phyloP scores from a whole-genome alignment of 352 stramenopile genomes.

The Phytophthora sojae region DNA sequence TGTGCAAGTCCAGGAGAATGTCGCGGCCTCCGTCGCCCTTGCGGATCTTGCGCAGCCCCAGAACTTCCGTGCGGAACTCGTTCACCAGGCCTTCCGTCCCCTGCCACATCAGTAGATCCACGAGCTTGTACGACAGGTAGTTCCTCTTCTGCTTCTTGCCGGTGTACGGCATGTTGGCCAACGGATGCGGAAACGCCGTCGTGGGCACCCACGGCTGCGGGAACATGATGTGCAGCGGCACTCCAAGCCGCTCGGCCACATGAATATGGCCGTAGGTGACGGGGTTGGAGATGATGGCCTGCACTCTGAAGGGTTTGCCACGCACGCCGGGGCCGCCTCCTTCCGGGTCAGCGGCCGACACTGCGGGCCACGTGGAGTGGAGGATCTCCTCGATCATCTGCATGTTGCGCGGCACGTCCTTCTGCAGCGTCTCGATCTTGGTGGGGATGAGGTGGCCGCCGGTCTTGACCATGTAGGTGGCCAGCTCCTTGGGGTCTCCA shows the following conservation, averaged over 20 bases:
- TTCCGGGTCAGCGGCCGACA: slow-evolving; percentile 75
- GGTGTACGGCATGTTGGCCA: slow-evolving; percentile 82
- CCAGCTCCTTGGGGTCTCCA: slow-evolving; percentile 72
- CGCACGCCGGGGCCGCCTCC: slow-evolving; percentile 43
- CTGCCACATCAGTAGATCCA: slow-evolving; percentile 64
- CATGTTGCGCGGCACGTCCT: slow-evolving; percentile 81
- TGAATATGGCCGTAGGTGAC: slow-evolving; percentile 92
- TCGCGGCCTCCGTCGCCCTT: slow-evolving; percentile 46
- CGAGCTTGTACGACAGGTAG: slow-evolving; percentile 57
- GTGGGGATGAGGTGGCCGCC: slow-evolving; percentile 70
- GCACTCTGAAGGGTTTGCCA: slow-evolving; percentile 71
- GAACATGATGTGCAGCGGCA: slow-evolving; percentile 95
- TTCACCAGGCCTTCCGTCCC: slow-evolving; percentile 54
- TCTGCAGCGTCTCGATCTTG: slow-evolving; percentile 60
- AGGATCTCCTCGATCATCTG: slow-evolving; percentile 92
- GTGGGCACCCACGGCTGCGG: slow-evolving; percentile 90
- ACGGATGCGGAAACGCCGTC: slow-evolving; percentile 86
- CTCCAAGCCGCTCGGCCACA: slow-evolving; percentile 90
- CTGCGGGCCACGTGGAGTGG: slow-evolving; percentile 85
- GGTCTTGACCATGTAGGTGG: slow-evolving; percentile 92
- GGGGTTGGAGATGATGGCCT: slow-evolving; percentile 95
- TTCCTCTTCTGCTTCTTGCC: slow-evolving; percentile 56
- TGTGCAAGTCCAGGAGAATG: slow-evolving; percentile 47
- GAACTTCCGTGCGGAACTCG: slow-evolving; percentile 53
- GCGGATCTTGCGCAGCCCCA: slow-evolving; percentile 39